Conservation (phyloP, 805 yeast species). For the Candida loeiensis region DNA sequence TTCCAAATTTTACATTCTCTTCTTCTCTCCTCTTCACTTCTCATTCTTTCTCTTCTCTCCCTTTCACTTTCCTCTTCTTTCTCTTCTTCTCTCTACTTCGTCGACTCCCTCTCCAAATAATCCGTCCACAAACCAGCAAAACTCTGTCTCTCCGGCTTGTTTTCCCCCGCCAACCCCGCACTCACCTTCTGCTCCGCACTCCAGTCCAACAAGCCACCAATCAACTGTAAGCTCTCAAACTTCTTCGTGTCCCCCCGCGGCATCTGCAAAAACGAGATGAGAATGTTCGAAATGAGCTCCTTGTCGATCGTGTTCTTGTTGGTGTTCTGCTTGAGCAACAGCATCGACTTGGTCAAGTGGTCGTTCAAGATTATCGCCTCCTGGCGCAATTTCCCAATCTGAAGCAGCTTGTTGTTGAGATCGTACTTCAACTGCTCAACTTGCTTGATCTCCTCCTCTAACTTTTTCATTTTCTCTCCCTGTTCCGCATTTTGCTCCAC, state of each 20-base stretch:
- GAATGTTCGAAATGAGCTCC: conserved; percentile 80
- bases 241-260: conserved; percentile 94
- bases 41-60: neutral
- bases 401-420: conserved; percentile 56
- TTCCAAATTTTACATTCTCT: neutral
- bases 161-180: conserved; percentile 57
- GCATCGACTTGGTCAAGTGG: conserved; percentile 89
- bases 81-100: conserved; percentile 14
- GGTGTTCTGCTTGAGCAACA: conserved; percentile 74
- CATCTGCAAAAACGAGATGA: conserved; percentile 77
- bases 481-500: conserved; percentile 21
- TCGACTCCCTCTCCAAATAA: conserved; percentile 68
- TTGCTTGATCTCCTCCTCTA: conserved; percentile 20
- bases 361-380: conserved; percentile 93
- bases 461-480: conserved; percentile 9
- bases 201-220: conserved; percentile 84
- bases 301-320: conserved; percentile 74
- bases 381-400: conserved; percentile 87
- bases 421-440: conserved; percentile 56
- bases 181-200: conserved; percentile 72
- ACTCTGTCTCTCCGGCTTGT: conserved; percentile 41
- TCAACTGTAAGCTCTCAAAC: conserved; percentile 83
- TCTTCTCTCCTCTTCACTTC: neutral
- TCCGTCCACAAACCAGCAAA: conserved; percentile 80
- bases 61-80: neutral